These are phyloP conservation scores for Ophiostoma angusticollis DNA, from an alignment of 2,329 filamentous ascomycete species.

Conservation along the genomic window DNA sequence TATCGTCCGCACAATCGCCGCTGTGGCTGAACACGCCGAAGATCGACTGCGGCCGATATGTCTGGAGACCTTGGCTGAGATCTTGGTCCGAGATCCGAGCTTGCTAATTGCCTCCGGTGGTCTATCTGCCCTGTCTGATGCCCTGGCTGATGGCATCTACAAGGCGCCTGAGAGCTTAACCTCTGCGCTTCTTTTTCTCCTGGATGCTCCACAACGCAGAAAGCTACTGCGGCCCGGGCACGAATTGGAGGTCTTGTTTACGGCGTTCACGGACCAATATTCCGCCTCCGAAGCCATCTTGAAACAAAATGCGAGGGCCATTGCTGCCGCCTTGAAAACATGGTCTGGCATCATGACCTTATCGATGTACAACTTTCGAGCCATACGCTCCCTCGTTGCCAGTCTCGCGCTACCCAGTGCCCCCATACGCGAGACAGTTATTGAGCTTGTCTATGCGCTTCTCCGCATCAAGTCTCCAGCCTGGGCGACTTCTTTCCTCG, in stretches of 20 bases:
- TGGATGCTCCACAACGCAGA: constrained; percentile 71
- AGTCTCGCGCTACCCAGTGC: constrained; percentile 47
- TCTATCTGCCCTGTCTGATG: constrained; percentile 77
- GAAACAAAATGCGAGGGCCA: constrained; percentile 84
- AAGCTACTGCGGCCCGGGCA: constrained; percentile 78
- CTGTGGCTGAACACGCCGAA: constrained; percentile 75
- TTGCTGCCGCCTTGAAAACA: constrained; percentile 77
- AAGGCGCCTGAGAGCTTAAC: constrained; percentile 84
- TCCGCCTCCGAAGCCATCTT: constrained; percentile 47
- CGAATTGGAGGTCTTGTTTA: constrained; percentile 80
- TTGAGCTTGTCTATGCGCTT: constrained; percentile 71
- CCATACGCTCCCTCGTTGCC: constrained; percentile 65
- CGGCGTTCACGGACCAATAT: constrained; percentile 77
- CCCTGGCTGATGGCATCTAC: constrained; percentile 79
- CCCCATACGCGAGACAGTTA: constrained; percentile 56
- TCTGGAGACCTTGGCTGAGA: constrained; percentile 82
- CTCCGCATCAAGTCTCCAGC: constrained; percentile 84
- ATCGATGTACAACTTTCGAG: constrained; percentile 75
- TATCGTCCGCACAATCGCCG: constrained; percentile 78
- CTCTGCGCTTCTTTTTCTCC: constrained; percentile 73
- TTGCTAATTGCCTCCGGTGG: constrained; percentile 75
- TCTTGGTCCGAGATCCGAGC: constrained; percentile 73
- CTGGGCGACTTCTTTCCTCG: constrained; percentile 92
- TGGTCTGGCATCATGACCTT: constrained; percentile 88
- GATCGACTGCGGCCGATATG: constrained; percentile 83